Conservation (phyloP, 73 alveolate genomes). For the Paramecium primaurelia region DNA sequence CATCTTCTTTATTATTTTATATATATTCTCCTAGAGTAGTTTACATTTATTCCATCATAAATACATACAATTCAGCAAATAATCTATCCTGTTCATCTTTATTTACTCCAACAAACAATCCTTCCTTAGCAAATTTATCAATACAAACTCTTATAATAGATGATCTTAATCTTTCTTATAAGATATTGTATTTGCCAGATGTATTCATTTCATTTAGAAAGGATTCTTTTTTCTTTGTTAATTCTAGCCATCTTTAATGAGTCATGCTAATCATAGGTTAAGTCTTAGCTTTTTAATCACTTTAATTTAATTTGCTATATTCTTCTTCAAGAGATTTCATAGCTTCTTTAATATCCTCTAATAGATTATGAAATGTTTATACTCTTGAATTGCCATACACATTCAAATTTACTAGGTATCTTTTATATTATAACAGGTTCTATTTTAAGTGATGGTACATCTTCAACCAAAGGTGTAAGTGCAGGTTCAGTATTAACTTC, state of each 20-base stretch:
- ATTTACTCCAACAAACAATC: slow-evolving; percentile 88
- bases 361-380: slow-evolving; percentile 55
- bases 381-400: slow-evolving; percentile 85
- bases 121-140: slow-evolving; percentile 89
- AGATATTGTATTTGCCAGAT: slow-evolving; percentile 89
- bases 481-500: slow-evolving; percentile 76
- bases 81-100: slow-evolving; percentile 90
- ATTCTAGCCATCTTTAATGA: slow-evolving; percentile 67
- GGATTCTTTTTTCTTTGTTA: slow-evolving; percentile 86
- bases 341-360: slow-evolving; percentile 81
- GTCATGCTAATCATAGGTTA: slow-evolving; percentile 54
- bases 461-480: slow-evolving; percentile 79
- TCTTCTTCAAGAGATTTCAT: slow-evolving; percentile 77
- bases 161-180: slow-evolving; percentile 91
- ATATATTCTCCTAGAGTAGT: slow-evolving; percentile 64
- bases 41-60: slow-evolving; percentile 87
- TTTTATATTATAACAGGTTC: slow-evolving; percentile 84
- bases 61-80: slow-evolving; percentile 89
- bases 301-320: slow-evolving; percentile 59
- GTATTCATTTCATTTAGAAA: slow-evolving; percentile 94
- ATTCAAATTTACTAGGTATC: slow-evolving; percentile 73
- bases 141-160: slow-evolving; percentile 92
- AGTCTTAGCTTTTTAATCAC: slow-evolving; percentile 66
- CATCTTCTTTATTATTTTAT: slow-evolving; percentile 70
- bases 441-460: slow-evolving; percentile 67